Evolutionary conservation across 176 grass and related monocot genomes (phyloP).

Genomic region (Canna indica): DNA sequence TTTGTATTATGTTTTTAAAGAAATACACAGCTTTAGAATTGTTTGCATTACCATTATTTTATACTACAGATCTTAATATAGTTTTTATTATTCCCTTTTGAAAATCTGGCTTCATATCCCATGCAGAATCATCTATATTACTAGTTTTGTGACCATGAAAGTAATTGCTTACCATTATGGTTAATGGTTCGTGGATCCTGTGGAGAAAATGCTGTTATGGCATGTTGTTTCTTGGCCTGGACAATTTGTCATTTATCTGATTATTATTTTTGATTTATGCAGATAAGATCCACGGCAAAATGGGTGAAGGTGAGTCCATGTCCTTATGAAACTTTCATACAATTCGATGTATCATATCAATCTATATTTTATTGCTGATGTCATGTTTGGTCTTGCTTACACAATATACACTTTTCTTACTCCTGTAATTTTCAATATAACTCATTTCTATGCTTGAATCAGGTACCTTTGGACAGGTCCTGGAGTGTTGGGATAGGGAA

Average conservation of each 20-base stretch:
- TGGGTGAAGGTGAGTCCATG: slow-evolving; percentile 77
- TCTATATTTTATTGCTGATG: no score
- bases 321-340: not conserved
- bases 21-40: not conserved
- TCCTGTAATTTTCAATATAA: not conserved
- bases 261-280: slow-evolving; percentile 16
- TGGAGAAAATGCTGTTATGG: no score
- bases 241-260: no score
- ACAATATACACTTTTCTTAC: no score
- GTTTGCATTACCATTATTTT: not conserved
- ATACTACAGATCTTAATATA: no score
- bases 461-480: slow-evolving; percentile 80
- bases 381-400: not conserved
- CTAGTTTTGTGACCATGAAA: no score
- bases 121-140: no score
- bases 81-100: not conserved
- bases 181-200: no score
- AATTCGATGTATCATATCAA: no score
- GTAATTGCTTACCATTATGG: no score
- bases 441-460: slow-evolving; percentile 11
- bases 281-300: slow-evolving; percentile 85
- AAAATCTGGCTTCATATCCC: no score
- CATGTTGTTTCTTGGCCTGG: no score
- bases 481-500: slow-evolving; percentile 78
- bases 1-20: not conserved